Conservation (phyloP, 140 eudicot species). For the Cichorium intybus region DNA sequence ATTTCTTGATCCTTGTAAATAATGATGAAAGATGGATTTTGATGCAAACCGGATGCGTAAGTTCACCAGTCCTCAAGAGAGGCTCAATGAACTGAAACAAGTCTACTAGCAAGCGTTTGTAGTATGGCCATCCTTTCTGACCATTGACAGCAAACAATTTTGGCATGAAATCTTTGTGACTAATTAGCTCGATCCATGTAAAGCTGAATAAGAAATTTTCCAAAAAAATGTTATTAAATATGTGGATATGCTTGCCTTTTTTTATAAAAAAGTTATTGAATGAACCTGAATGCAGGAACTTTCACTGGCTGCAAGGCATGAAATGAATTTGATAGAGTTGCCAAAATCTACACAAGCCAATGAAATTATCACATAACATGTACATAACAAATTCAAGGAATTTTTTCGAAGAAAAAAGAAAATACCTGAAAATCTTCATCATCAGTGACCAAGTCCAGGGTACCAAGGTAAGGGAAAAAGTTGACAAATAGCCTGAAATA, state of each 20-base stretch:
- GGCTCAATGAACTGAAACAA: conserved; percentile 75
- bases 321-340: conserved; percentile 32
- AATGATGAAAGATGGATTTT: background rate
- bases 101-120: conserved; percentile 58
- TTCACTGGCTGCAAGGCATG: conserved; percentile 69
- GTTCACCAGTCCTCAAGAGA: conserved; percentile 51
- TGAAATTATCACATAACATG: background rate
- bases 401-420: background rate
- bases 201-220: conserved; percentile 42
- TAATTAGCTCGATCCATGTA: conserved; percentile 79
- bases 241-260: background rate
- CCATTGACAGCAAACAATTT: conserved; percentile 49
- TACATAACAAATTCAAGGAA: background rate
- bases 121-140: conserved; percentile 72
- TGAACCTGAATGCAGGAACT: conserved; percentile 80
- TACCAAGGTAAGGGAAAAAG: conserved; percentile 44
- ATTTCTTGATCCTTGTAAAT: background rate
- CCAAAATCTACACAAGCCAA: conserved; percentile 39
- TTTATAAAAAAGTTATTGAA: background rate
- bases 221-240: background rate
- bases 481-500: conserved; percentile 40
- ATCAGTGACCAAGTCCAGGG: conserved; percentile 45
- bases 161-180: conserved; percentile 74
- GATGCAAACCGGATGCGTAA: conserved; percentile 56
- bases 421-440: conserved; percentile 69